phyloP scores from a whole-genome alignment of 179 eudicot species.

The Silene noctiflora region DNA sequence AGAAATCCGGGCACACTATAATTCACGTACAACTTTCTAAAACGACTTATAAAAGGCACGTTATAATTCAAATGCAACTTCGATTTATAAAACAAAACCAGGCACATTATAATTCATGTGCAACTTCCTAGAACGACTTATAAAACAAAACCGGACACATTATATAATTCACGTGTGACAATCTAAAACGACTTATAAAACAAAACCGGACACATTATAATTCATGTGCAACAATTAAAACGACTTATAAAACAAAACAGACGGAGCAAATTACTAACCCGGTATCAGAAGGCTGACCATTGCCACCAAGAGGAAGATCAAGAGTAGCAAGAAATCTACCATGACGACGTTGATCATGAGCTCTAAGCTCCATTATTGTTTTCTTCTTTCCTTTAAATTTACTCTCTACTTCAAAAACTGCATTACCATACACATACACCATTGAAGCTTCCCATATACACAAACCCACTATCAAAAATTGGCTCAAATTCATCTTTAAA shows the following conservation, averaged over 20 bases:
- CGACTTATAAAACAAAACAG: not conserved
- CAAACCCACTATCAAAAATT: conserved; percentile 21
- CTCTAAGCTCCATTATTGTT: conserved; percentile 40
- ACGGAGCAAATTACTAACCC: conserved; percentile 43
- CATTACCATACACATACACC: conserved; percentile 37
- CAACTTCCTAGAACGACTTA: too few species aligned
- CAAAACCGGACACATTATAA: not conserved
- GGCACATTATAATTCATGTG: too few species aligned
- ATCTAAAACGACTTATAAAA: not conserved
- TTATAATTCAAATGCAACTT: too few species aligned
- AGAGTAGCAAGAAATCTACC: conserved; percentile 54
- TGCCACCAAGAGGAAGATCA: conserved; percentile 85
- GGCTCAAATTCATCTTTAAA: conserved; percentile 29
- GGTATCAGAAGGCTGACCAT: conserved; percentile 64
- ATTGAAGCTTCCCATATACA: conserved; percentile 24
- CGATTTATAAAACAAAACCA: too few species aligned
- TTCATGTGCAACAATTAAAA: not conserved
- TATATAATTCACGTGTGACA: too few species aligned
- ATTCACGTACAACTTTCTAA: too few species aligned
- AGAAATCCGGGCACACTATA: not conserved
- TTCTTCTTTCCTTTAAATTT: conserved; percentile 50
- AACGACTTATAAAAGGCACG: too few species aligned
- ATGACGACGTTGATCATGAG: conserved; percentile 67
- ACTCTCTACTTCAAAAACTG: conserved; percentile 54
- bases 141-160: too few species aligned